These are phyloP conservation scores for Ustilago shanxiensis DNA, from an alignment of 1,284 basidiomycete species.

Conservation along the genomic window DNA sequence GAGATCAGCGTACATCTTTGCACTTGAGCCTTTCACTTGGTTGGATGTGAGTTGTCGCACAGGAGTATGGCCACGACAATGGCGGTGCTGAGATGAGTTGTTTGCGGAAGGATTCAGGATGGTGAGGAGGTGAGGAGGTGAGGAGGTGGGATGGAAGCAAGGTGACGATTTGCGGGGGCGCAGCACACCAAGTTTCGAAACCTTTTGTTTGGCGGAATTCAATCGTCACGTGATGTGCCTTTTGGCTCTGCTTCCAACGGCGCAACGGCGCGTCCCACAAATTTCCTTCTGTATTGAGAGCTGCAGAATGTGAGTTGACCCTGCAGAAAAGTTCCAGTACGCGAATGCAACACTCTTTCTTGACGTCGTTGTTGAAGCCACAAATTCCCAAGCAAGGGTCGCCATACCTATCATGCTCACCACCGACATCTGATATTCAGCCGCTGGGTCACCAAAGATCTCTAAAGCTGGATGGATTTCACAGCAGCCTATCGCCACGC, in stretches of 20 bases:
- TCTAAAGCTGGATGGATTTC: conserved; percentile 56
- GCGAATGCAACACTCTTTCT: conserved; percentile 4
- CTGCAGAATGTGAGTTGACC: conserved; percentile 11
- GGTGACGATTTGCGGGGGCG: conserved; percentile 1
- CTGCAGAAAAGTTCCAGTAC: conserved; percentile 8
- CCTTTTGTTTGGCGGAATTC: background rate
- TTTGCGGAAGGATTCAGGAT: too few species aligned
- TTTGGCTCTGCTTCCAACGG: background rate
- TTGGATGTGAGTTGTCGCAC: background rate
- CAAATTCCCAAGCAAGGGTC: background rate
- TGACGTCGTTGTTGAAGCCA: background rate
- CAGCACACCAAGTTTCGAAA: conserved; percentile 5
- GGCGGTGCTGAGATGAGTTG: background rate
- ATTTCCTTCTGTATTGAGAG: background rate
- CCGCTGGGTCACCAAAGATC: background rate
- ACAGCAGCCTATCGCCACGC: conserved; percentile 59
- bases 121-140: background rate
- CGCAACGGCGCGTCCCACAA: conserved; percentile 27
- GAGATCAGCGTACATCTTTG: conserved; percentile 62
- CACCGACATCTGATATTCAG: background rate
- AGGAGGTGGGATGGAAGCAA: conserved; percentile 6
- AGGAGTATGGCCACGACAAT: background rate
- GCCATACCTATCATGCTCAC: background rate
- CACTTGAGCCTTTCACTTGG: background rate
- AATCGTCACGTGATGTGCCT: conserved; percentile 35